These are phyloP conservation scores for Craterostigma plantagineum DNA, from an alignment of 257 asterid genomes.

Conservation along the genomic window DNA sequence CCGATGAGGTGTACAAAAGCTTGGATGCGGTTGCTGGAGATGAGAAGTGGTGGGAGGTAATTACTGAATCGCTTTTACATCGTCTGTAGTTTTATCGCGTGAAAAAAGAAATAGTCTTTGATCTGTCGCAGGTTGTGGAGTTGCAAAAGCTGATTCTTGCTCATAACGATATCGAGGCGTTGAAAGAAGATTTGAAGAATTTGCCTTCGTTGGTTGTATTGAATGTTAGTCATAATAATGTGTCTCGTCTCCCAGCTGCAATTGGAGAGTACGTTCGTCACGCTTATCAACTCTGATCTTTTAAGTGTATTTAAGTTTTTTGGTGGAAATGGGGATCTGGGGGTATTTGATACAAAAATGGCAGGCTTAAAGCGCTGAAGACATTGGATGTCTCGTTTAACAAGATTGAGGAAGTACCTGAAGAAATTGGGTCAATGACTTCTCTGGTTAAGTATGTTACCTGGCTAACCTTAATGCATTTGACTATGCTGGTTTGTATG, in stretches of 20 bases:
- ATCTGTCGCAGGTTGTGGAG: constrained; percentile 58
- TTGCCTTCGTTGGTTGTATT: constrained; percentile 44
- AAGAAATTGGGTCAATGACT: constrained; percentile 61
- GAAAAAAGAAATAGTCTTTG: neutral
- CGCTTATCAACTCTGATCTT: neutral
- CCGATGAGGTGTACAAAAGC: constrained; percentile 62
- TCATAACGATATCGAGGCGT: constrained; percentile 58
- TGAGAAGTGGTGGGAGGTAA: constrained; percentile 99
- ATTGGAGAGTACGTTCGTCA: constrained; percentile 52
- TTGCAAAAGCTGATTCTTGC: constrained; percentile 90
- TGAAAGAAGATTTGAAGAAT: constrained; percentile 74
- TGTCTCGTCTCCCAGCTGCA: constrained; percentile 66
- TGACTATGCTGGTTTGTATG: neutral
- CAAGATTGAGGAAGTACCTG: constrained; percentile 44
- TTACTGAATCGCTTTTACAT: neutral
- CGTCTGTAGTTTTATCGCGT: constrained; percentile 3
- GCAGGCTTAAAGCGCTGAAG: constrained; percentile 71
- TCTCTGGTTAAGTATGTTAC: constrained; percentile 68
- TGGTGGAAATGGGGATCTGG: constrained; percentile 4
- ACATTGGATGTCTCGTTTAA: constrained; percentile 65
- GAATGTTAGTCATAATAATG: constrained; percentile 79
- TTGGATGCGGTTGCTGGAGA: constrained; percentile 65
- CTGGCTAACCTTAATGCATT: neutral
- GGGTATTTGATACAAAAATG: constrained; percentile 7
- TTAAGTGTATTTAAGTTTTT: constrained; percentile 1